Conservation (phyloP, 345 rosid genomes). For the Hirschfeldia incana region DNA sequence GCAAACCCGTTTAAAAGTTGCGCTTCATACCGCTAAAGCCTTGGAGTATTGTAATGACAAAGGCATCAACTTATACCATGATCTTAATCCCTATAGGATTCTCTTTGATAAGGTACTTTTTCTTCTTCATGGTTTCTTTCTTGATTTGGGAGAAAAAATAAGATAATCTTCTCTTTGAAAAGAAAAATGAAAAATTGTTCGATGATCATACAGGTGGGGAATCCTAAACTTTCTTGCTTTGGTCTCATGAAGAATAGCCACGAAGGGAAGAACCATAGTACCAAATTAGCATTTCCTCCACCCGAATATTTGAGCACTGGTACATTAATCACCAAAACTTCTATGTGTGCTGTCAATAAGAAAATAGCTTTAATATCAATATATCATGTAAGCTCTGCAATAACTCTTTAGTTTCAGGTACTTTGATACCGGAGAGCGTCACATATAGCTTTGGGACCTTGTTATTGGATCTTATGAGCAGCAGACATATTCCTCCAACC, state of each 20-base stretch:
- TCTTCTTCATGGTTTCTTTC: neutral
- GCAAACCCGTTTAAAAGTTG: slow-evolving; percentile 88
- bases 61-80: slow-evolving; percentile 80
- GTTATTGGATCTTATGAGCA: slow-evolving; percentile 90
- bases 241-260: slow-evolving; percentile 92
- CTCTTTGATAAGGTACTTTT: slow-evolving; percentile 70
- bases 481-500: slow-evolving; percentile 93
- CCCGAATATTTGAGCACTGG: slow-evolving; percentile 88
- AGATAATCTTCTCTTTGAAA: neutral
- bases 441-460: slow-evolving; percentile 92
- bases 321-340: slow-evolving; percentile 14
- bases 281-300: slow-evolving; percentile 94
- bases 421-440: slow-evolving; percentile 84
- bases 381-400: neutral
- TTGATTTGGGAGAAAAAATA: neutral
- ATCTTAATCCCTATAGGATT: slow-evolving; percentile 84
- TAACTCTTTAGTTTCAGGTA: slow-evolving; percentile 48
- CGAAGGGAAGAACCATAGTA: slow-evolving; percentile 83
- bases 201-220: slow-evolving; percentile 70
- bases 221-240: slow-evolving; percentile 89
- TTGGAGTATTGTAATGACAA: slow-evolving; percentile 71
- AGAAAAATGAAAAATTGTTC: neutral
- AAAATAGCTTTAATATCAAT: neutral
- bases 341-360: neutral
- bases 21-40: slow-evolving; percentile 75